These are phyloP conservation scores for Aureobasidium leucospermi DNA, from an alignment of 2,329 filamentous ascomycete species.

Conservation along the genomic window DNA sequence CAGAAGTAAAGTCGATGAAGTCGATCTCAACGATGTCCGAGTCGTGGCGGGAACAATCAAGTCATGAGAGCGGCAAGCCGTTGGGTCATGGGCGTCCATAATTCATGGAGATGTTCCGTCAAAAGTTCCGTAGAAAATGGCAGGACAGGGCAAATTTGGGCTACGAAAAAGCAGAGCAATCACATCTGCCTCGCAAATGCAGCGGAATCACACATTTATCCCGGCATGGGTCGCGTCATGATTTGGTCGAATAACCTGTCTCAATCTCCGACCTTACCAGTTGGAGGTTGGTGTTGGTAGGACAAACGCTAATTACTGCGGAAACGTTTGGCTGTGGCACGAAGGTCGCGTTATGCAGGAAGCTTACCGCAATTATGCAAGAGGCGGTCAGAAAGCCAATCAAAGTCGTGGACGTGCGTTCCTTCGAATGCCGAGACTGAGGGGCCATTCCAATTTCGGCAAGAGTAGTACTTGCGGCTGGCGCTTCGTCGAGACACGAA, in stretches of 20 bases:
- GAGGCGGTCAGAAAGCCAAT: not conserved
- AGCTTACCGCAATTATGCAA: constrained; percentile 1
- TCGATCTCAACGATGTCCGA: not conserved
- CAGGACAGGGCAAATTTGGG: not conserved
- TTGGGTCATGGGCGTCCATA: not conserved
- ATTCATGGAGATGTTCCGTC: not conserved
- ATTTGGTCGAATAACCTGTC: not conserved
- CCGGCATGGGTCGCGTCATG: not conserved
- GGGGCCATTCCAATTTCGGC: not conserved
- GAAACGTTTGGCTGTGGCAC: constrained; percentile 2
- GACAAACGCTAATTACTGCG: not conserved
- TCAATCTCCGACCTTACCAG: not conserved
- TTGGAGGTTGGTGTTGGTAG: constrained; percentile 8
- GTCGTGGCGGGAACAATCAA: not conserved
- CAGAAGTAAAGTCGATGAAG: not conserved
- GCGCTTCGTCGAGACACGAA: not conserved
- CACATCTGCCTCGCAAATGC: not conserved
- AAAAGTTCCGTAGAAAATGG: not conserved
- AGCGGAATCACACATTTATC: not conserved
- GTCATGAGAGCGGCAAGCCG: not conserved
- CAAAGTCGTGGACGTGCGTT: not conserved
- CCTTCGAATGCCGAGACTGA: not conserved
- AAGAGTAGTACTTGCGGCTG: constrained; percentile 3
- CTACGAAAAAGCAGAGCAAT: not conserved
- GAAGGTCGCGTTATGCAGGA: not conserved